These are phyloP conservation scores for Dendrobium chrysotoxum DNA, from an alignment of 106 monocot species.

Conservation along the genomic window DNA sequence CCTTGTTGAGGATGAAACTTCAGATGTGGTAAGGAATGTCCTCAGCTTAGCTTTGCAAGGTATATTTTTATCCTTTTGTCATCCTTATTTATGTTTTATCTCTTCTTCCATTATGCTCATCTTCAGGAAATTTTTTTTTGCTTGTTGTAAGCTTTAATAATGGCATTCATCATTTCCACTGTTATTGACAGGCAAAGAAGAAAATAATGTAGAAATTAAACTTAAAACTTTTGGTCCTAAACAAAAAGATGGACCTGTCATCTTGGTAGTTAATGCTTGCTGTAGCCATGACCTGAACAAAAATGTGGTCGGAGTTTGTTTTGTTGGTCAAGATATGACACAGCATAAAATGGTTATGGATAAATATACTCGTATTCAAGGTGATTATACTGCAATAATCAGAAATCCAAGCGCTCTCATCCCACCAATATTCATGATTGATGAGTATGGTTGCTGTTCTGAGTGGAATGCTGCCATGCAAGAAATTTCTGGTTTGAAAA, in stretches of 20 bases:
- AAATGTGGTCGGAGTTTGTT: conserved; percentile 67
- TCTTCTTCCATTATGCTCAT: not conserved
- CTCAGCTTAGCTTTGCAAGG: conserved; percentile 68
- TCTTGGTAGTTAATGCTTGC: conserved; percentile 72
- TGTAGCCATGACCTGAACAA: conserved; percentile 56
- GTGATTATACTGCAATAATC: conserved; percentile 64
- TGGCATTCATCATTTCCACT: conserved; percentile 5
- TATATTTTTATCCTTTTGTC: conserved; percentile 11
- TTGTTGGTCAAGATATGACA: conserved; percentile 83
- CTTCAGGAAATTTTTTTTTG: too few species aligned
- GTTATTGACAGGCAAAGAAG: conserved; percentile 63
- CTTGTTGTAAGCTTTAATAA: not conserved
- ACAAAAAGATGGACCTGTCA: conserved; percentile 35
- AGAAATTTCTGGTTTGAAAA: conserved; percentile 58
- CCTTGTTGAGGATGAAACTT: conserved; percentile 57
- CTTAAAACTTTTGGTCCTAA: conserved; percentile 44
- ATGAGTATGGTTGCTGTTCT: conserved; percentile 56
- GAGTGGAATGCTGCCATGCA: conserved; percentile 94
- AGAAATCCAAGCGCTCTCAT: conserved; percentile 56
- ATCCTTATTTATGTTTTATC: not conserved
- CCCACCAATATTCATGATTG: conserved; percentile 82
- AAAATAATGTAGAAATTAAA: conserved; percentile 71
- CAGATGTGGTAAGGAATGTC: conserved; percentile 46
- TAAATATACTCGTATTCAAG: conserved; percentile 71
- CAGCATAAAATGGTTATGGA: conserved; percentile 67